Evolutionary conservation across 2,329 filamentous ascomycete genomes (phyloP).

Genomic region (Phialophora macrospora): DNA sequence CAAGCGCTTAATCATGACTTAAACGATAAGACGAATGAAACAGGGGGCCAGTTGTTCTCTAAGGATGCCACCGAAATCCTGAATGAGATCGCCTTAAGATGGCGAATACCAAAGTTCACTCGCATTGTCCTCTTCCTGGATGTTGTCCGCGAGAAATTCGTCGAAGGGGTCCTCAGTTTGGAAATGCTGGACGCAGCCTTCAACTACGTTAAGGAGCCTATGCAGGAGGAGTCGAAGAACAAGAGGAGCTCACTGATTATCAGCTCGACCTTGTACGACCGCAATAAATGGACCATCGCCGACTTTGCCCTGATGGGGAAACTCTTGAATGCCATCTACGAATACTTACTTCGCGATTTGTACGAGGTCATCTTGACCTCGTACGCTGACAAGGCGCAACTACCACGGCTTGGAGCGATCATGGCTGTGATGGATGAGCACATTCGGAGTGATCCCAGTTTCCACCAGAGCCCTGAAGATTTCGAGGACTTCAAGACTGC

Average conservation of each 20-base stretch:
- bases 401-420: conserved; percentile 74
- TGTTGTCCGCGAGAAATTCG: conserved; percentile 80
- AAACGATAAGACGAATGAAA: conserved; percentile 58
- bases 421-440: conserved; percentile 83
- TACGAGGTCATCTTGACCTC: conserved; percentile 86
- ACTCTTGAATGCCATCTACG: conserved; percentile 74
- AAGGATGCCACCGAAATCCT: conserved; percentile 81
- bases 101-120: conserved; percentile 85
- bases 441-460: conserved; percentile 77
- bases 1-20: conserved; percentile 71
- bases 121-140: conserved; percentile 82
- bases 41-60: conserved; percentile 63
- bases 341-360: conserved; percentile 81
- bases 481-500: conserved; percentile 72
- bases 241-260: conserved; percentile 56
- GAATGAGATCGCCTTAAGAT: conserved; percentile 81
- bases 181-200: conserved; percentile 85
- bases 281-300: conserved; percentile 70
- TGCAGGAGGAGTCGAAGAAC: conserved; percentile 64
- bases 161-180: conserved; percentile 78
- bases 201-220: conserved; percentile 75
- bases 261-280: conserved; percentile 57
- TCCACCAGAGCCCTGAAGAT: conserved; percentile 72
- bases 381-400: conserved; percentile 77
- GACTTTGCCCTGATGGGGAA: conserved; percentile 75